Conservation (phyloP, 192 early-diverging fungal genomes). For the Chytriomyces hyalinus region DNA sequence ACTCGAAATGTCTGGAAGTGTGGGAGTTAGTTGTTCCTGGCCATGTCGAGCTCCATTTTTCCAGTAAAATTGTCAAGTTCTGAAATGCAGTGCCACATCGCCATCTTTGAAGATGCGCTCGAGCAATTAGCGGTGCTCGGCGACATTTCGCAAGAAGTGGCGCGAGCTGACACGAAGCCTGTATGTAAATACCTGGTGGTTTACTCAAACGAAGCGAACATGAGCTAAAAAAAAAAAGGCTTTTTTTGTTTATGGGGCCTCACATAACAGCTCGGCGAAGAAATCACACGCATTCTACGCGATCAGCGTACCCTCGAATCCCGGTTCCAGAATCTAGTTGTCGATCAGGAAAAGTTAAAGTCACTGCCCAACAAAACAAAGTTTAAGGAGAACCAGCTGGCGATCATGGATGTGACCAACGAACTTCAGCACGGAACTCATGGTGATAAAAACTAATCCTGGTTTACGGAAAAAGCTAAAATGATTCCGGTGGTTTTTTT, state of each 20-base stretch:
- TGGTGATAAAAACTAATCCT: conserved; percentile 22
- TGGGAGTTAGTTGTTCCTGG: too few species aligned
- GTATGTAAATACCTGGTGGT: conserved; percentile 11
- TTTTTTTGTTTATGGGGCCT: too few species aligned
- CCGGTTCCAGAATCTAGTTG: conserved; percentile 52
- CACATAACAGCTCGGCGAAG: conserved; percentile 42
- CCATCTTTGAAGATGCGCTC: conserved; percentile 63
- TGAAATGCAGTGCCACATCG: conserved; percentile 56
- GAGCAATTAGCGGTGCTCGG: conserved; percentile 61
- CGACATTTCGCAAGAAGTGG: conserved; percentile 51
- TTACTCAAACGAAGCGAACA: conserved; percentile 1
- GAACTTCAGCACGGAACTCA: conserved; percentile 47
- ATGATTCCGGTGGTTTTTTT: neutral
- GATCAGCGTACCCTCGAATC: conserved; percentile 53
- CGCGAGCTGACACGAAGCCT: conserved; percentile 40
- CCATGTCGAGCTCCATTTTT: too few species aligned
- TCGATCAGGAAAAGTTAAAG: conserved; percentile 51
- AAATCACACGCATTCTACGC: conserved; percentile 55
- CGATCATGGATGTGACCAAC: conserved; percentile 48
- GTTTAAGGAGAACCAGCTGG: conserved; percentile 51
- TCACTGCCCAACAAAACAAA: conserved; percentile 49
- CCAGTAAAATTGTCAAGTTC: neutral
- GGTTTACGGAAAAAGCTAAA: neutral
- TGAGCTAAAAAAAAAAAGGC: neutral
- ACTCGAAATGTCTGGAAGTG: too few species aligned